phyloP scores from a whole-genome alignment of 2,329 filamentous ascomycete genomes.

The Xylaria sp. region DNA sequence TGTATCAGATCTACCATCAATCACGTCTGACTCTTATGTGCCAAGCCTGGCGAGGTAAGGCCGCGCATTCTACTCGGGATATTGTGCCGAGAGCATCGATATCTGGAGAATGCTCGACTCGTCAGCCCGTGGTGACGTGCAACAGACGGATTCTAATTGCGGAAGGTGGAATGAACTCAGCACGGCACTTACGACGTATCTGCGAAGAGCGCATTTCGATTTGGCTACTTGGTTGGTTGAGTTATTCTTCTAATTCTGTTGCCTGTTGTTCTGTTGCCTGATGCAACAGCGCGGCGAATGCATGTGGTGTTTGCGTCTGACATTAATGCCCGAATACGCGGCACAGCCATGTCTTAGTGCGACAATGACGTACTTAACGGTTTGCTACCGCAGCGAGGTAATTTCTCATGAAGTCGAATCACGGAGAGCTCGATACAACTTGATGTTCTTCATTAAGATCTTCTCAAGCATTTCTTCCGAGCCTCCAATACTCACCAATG shows the following conservation, averaged over 20 bases:
- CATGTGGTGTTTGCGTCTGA: background rate
- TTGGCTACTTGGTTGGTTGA: background rate
- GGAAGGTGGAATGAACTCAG: no score
- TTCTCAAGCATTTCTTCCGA: background rate
- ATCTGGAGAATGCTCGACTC: no score
- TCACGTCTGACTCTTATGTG: no score
- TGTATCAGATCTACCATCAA: no score
- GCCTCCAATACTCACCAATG: background rate
- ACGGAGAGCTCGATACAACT: background rate
- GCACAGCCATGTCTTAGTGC: background rate
- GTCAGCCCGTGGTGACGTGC: no score
- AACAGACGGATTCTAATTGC: no score
- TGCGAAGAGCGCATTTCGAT: no score
- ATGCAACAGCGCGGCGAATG: background rate
- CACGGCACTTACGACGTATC: constrained; percentile 13
- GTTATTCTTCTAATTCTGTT: no score
- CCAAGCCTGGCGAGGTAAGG: no score
- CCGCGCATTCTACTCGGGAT: no score
- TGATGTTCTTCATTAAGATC: background rate
- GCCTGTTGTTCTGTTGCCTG: background rate
- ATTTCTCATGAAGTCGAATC: background rate
- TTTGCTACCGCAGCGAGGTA: background rate
- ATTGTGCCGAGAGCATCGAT: no score
- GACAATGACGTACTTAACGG: background rate
- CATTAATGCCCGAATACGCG: background rate